Percentiles rank a stretch among this genome's conserved stretches.
These are phyloP conservation scores for Phaeomoniella chlamydospora DNA, from an alignment of 2,329 filamentous ascomycete species.

Conservation along the genomic window DNA sequence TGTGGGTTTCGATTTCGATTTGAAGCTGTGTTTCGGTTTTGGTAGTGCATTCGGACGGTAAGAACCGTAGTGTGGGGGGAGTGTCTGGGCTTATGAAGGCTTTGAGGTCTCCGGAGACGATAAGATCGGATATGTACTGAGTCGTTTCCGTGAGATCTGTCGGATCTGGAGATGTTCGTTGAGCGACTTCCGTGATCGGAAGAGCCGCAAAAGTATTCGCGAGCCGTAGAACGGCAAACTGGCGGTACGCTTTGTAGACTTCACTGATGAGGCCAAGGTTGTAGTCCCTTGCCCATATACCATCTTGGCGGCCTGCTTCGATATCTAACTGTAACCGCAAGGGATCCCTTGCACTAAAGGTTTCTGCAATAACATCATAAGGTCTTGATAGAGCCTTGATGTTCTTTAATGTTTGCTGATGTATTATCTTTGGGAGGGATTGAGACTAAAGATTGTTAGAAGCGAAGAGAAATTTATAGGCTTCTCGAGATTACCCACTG, in stretches of 20 bases:
- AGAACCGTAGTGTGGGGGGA: conserved; percentile 38
- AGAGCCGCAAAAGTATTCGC: conserved; percentile 56
- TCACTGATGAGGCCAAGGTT: conserved; percentile 59
- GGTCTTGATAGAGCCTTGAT: conserved; percentile 48
- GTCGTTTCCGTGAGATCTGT: conserved; percentile 15
- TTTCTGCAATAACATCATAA: conserved; percentile 55
- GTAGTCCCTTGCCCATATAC: conserved; percentile 52
- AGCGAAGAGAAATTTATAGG: neutral
- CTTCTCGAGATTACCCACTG: conserved; percentile 26
- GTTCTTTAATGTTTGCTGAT: conserved; percentile 36
- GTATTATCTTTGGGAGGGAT: conserved; percentile 41
- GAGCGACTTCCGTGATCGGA: conserved; percentile 33
- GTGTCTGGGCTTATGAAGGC: conserved; percentile 32
- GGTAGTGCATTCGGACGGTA: conserved; percentile 20
- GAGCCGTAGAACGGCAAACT: conserved; percentile 61
- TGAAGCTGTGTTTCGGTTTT: conserved; percentile 20
- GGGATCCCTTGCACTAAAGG: conserved; percentile 49
- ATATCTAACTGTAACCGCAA: conserved; percentile 49
- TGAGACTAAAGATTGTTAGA: conserved; percentile 21
- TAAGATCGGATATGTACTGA: conserved; percentile 26
- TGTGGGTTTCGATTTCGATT: conserved; percentile 32
- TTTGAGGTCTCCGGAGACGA: conserved; percentile 33
- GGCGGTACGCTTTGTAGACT: conserved; percentile 56
- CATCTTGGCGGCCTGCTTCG: conserved; percentile 33
- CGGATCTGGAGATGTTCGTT: conserved; percentile 16